Base-by-base conservation (phyloP, 345 rosid species). In the Brassica rapa region DNA sequence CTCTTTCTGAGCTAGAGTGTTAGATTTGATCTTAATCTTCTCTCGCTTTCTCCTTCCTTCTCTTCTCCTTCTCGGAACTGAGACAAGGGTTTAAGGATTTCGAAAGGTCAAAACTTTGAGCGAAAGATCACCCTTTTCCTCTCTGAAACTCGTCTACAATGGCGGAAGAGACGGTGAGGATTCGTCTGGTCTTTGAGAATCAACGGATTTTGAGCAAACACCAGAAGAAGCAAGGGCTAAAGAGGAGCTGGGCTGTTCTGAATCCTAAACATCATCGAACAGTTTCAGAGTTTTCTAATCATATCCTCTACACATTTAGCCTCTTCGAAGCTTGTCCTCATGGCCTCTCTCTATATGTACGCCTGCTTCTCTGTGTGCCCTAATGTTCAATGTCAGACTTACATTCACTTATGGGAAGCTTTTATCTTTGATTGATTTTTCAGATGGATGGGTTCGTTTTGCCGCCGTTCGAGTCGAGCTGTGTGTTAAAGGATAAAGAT, bases 391-490 rank as follows among this genome's bases (percentile, higher is more conserved):
- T 74, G 72, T 65, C 35, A 12, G 70, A 68, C 68, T 46, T 39
- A 69, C 65, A 39, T 63, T 74, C 43, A 64, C 74, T 60, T 43
- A 27, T 64, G 46, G 6, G 0, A 30, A 35, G 30, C 6, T 14
- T 53, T 14, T 43, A 1, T 24, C 76, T 35, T 35, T 78, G 27
- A 25, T 49, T 41, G 21, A 2, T 83, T 82, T 37, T 63, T 12
- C 86, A 94, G 99, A 95, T 95, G 99, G 96, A 93, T 69, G 97
- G 93, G 8, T 93, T 91, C 78, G 91, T 79, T 80, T 81, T 96
- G 66, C 99, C 98, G 4, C 87, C 92, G 12, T 93, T 93, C 21
- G 98, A 93, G 84, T 87, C 91, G 2, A 89, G 89, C 77, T 79
- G 80, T 71, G 76, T 96, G 64, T 83, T 96, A 68, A 89, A 87